phyloP scores from a whole-genome alignment of 306 rosid species.

The Ormosia emarginata region DNA sequence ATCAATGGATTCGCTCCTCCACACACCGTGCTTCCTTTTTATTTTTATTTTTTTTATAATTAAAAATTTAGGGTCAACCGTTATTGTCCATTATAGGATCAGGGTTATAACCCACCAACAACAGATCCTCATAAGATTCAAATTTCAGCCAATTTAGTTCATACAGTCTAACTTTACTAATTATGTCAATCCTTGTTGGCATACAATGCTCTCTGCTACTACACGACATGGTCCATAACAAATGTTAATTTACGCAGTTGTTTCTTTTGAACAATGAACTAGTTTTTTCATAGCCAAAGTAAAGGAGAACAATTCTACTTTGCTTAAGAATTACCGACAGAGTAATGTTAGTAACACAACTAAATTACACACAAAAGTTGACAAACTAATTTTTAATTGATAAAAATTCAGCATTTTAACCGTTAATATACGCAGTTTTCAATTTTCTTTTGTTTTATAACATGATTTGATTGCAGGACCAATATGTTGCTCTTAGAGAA shows the following conservation, averaged over 20 bases:
- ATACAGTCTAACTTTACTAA: too few relatives aligned
- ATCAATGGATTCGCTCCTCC: conserved; percentile 6
- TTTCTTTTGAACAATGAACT: not conserved
- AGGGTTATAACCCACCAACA: too few relatives aligned
- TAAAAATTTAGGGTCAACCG: too few relatives aligned
- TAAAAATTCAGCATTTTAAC: not conserved
- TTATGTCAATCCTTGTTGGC: too few relatives aligned
- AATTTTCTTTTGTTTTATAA: not conserved
- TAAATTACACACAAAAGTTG: not conserved
- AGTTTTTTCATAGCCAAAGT: not conserved
- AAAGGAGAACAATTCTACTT: not conserved
- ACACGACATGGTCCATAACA: not conserved
- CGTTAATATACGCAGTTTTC: not conserved
- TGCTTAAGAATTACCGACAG: not conserved
- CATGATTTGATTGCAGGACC: not conserved
- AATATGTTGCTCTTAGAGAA: not conserved
- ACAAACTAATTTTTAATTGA: not conserved
- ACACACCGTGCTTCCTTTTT: not conserved
- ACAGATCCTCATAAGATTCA: too few relatives aligned
- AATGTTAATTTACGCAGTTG: not conserved
- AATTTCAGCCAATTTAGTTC: too few relatives aligned
- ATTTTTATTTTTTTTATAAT: too few relatives aligned
- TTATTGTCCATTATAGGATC: too few relatives aligned
- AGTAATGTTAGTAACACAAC: not conserved
- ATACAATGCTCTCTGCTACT: too few relatives aligned